Base-by-base conservation (phyloP, 2,329 filamentous ascomycete genomes). In the Fusarium duplospermum region DNA sequence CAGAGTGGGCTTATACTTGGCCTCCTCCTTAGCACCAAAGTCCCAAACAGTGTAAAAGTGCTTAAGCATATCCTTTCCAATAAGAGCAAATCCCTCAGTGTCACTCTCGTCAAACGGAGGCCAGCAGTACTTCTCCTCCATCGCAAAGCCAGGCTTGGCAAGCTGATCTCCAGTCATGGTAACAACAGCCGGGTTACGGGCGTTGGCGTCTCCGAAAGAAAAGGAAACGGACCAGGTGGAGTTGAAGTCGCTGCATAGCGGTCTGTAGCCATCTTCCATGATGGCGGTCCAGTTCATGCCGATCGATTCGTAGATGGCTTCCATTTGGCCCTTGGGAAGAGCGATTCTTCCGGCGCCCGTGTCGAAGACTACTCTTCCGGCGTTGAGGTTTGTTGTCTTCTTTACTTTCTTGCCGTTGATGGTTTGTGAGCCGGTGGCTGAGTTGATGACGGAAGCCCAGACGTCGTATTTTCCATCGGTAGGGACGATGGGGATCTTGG, bases 171-270 rank as follows among this genome's bases (percentile, higher is more conserved):
- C 82, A 1, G 76, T 79, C 24, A 83, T 47, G 18, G 78, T 81
- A 35, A 83, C 29, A 29, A 81, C 69, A 27, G 74, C 70, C 9
- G 78, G 35, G 31, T 66, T 66, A 35, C 13, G 35, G 6, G 33
- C 22, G 33, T 69, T 71, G 22, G 69, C 64, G 11, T 76, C 56
- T 11, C 18, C 76, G 29, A 81, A 75, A 20, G 72, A 69, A 61
- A 83, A 79, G 2, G 78, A 73, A 4, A 82, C 67, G 16, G 79
- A 79, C 82, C 82, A 84, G 56, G 78, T 70, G 24, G 79, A 71
- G 69, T 81, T 83, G 73, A 83, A 83, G 69, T 83, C 81, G 69
- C 59, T 74, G 79, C 82, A 84, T 38, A 79, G 72, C 24, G 81
- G 81, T 33, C 81, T 78, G 64, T 79, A 74, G 2, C 80, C 67